Evolutionary conservation across 2,329 filamentous ascomycete species (phyloP).

Genomic region (Cercospora sp.): DNA sequence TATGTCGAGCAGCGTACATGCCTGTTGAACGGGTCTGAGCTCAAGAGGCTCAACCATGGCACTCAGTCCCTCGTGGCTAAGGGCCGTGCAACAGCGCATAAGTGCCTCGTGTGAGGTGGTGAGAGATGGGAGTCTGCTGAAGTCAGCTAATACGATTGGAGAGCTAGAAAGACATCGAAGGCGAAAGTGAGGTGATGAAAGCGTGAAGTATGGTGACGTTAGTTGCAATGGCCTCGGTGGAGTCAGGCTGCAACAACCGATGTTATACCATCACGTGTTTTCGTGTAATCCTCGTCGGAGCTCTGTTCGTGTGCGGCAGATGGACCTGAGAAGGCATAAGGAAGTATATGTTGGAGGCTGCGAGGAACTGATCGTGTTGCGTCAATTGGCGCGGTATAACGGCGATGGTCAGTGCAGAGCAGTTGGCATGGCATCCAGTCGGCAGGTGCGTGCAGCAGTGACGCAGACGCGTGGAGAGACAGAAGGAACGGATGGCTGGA

Average conservation of each 20-base stretch:
- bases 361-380: neutral
- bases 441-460: neutral
- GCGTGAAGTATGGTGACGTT: neutral
- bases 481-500: neutral
- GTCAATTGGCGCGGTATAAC: neutral
- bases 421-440: neutral
- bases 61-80: neutral
- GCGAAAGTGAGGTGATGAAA: neutral
- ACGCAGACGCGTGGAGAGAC: conserved; percentile 3
- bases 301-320: neutral
- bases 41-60: neutral
- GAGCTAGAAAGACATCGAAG: neutral
- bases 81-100: neutral
- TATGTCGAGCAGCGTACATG: neutral
- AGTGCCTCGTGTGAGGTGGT: neutral
- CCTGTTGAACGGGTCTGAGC: neutral
- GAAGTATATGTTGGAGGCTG: neutral
- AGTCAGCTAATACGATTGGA: neutral
- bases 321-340: neutral
- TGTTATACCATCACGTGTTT: neutral
- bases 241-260: neutral
- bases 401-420: neutral
- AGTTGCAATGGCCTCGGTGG: neutral
- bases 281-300: neutral
- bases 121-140: neutral